phyloP scores from a whole-genome alignment of 257 asterid genomes.

The Solanum bulbocastanum region DNA sequence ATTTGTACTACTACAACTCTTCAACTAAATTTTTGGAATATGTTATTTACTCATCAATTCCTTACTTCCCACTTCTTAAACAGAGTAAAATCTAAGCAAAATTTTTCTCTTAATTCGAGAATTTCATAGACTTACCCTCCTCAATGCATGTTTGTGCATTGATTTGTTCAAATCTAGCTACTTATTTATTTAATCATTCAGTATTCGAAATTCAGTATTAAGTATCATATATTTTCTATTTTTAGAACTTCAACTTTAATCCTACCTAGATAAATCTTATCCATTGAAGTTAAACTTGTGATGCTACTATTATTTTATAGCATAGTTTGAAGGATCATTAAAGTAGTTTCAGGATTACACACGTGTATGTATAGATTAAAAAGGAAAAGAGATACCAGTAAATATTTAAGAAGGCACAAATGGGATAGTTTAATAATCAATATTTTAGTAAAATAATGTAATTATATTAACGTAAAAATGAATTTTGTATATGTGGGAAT shows the following conservation, averaged over 20 bases:
- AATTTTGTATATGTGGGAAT: slow-evolving; percentile 6
- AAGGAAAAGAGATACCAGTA: not conserved
- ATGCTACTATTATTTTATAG: not conserved
- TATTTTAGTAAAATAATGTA: too few species aligned
- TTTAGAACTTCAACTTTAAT: not conserved
- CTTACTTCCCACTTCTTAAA: not conserved
- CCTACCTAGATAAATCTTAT: not conserved
- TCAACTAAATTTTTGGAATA: not conserved
- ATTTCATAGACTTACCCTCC: not conserved
- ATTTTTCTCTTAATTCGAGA: not conserved
- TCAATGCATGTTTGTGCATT: not conserved
- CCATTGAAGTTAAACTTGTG: not conserved
- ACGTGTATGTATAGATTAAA: not conserved
- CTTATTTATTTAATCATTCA: not conserved
- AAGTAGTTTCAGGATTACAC: not conserved
- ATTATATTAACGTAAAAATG: slow-evolving; percentile 15
- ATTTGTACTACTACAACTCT: not conserved
- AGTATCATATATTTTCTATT: not conserved
- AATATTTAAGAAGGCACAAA: not conserved
- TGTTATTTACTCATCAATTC: not conserved
- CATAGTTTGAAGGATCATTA: not conserved
- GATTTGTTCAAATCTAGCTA: not conserved
- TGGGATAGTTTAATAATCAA: not conserved
- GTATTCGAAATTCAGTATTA: too few species aligned
- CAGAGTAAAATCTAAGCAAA: not conserved